Evolutionary conservation across 1,284 basidiomycete genomes (phyloP).

Genomic region (Moniliella sp.): DNA sequence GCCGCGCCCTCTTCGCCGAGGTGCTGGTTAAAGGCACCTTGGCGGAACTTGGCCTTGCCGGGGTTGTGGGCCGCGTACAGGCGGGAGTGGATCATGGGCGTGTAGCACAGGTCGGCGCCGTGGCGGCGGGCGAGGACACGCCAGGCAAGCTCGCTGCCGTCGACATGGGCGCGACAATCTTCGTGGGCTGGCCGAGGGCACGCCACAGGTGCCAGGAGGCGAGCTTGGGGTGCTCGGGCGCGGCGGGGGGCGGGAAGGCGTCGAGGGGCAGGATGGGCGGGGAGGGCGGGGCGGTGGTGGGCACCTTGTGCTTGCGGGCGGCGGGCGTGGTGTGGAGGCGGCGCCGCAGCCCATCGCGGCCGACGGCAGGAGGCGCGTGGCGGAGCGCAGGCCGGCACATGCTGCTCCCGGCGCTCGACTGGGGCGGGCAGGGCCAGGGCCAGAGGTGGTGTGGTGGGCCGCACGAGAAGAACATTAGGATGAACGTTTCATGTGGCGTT

Average conservation of each 20-base stretch:
- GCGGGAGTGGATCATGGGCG: slow-evolving; percentile 93
- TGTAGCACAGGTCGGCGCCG: slow-evolving; percentile 66
- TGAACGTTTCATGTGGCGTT: too few species aligned
- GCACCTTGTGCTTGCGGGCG: slow-evolving; percentile 1
- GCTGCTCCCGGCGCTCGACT: too few species aligned
- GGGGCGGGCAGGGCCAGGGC: too few species aligned
- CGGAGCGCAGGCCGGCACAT: too few species aligned
- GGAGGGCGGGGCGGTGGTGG: neutral
- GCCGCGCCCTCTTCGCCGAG: slow-evolving; percentile 14
- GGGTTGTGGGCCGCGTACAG: slow-evolving; percentile 42
- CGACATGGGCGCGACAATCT: slow-evolving; percentile 87
- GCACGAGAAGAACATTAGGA: too few species aligned
- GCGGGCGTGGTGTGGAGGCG: too few species aligned
- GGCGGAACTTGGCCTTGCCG: slow-evolving; percentile 12
- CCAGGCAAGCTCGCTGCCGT: slow-evolving; percentile 77
- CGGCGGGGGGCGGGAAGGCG: slow-evolving; percentile 22
- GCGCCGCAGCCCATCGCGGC: too few species aligned
- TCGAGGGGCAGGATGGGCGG: slow-evolving; percentile 7
- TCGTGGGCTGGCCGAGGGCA: slow-evolving; percentile 59
- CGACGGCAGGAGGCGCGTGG: too few species aligned
- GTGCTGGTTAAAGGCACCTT: slow-evolving; percentile 12
- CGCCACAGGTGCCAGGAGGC: slow-evolving; percentile 62
- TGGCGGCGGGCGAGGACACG: slow-evolving; percentile 59
- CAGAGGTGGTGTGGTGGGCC: too few species aligned
- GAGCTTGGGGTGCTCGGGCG: slow-evolving; percentile 40